Evolutionary conservation across 495 filamentous ascomycete genomes (phyloP).

Genomic region (Talaromyces trachyspermus): DNA sequence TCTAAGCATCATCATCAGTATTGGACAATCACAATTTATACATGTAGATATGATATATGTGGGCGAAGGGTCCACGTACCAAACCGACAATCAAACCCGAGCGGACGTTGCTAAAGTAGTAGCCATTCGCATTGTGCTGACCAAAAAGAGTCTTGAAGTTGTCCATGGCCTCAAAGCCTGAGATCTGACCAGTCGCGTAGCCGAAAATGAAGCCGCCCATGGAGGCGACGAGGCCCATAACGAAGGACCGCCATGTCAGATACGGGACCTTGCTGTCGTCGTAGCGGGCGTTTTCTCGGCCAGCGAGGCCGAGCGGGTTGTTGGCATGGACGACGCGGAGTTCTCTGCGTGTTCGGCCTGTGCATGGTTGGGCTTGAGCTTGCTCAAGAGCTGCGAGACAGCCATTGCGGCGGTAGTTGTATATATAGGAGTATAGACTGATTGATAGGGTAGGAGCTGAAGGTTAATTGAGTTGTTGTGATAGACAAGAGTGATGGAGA

Average conservation of each 20-base stretch:
- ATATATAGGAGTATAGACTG: neutral
- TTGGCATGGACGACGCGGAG: constrained; percentile 17
- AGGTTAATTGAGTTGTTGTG: constrained; percentile 1
- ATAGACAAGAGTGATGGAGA: constrained; percentile 10
- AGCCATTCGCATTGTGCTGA: constrained; percentile 26
- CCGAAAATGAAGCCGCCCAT: constrained; percentile 76
- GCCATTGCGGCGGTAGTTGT: constrained; percentile 20
- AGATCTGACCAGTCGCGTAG: constrained; percentile 59
- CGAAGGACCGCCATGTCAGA: constrained; percentile 42
- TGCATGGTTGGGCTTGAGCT: constrained; percentile 23
- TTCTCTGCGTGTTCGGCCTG: constrained; percentile 24
- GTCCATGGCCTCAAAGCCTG: constrained; percentile 54
- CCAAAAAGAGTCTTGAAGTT: constrained; percentile 45
- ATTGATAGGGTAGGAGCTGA: constrained; percentile 8
- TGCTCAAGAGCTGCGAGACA: constrained; percentile 24
- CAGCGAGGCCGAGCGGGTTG: constrained; percentile 26
- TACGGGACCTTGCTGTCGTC: constrained; percentile 41
- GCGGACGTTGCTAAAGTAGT: constrained; percentile 47
- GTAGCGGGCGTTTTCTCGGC: constrained; percentile 33
- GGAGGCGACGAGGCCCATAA: constrained; percentile 48
- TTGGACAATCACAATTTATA: too few relatives aligned
- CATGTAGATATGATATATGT: neutral
- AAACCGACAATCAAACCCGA: constrained; percentile 51
- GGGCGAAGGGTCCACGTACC: constrained; percentile 21
- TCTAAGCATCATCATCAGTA: constrained; percentile 18